Base-by-base conservation (phyloP, 306 rosid species). In the Cercis canadensis region DNA sequence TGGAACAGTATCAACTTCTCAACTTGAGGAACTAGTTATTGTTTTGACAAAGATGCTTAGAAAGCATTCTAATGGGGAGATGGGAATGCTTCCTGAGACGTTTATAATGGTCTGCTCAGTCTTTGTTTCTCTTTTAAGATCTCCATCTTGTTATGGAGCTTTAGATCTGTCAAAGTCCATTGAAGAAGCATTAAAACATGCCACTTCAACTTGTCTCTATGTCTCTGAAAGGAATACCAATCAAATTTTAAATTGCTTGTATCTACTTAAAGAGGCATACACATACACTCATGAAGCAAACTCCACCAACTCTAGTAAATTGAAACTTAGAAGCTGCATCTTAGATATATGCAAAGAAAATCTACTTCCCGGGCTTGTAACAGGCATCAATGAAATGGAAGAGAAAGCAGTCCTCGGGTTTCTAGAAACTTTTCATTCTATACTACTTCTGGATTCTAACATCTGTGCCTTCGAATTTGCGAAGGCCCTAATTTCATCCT, bases 241-340 rank as follows among this genome's bases (percentile, higher is more conserved):
- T 70, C 85, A 89, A 75, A 75, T 78, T 68, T 73, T 90, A 85
- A 92, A 90, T 77, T 84, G 90, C 34, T 65, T 94, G 52, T 82
- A 78, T 81, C 91, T 94, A 39, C 88, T 90, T 67, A 86, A 87
- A 83, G 98, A 94, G 88, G 90, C 88, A 62, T 89, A 86, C 62
- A 58, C 68, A 12, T 89, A 83, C 71, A 82, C 85, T 78, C 77
- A 77, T 34, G 92, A 79, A 67, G 94, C 57, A 53, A 83, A 76
- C 73, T 72, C 80, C 58, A 60, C 62, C 3, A 74, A 78, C 66
- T 70, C 81, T 46, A 17, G 78, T 62, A 75, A 50, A 72, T 29
- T 40, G 44, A 88, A 90, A 41, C 79, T 89, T 40, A 80, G 65
- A 68, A 77, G 75, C 57, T 67, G 81, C 47, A 74, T 83, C 75